A percentile compares a stretch with the other conserved stretches of the same genome.
phyloP scores from a whole-genome alignment of 176 grass and related monocot genomes.

The Hsuehochloa calcarea region DNA sequence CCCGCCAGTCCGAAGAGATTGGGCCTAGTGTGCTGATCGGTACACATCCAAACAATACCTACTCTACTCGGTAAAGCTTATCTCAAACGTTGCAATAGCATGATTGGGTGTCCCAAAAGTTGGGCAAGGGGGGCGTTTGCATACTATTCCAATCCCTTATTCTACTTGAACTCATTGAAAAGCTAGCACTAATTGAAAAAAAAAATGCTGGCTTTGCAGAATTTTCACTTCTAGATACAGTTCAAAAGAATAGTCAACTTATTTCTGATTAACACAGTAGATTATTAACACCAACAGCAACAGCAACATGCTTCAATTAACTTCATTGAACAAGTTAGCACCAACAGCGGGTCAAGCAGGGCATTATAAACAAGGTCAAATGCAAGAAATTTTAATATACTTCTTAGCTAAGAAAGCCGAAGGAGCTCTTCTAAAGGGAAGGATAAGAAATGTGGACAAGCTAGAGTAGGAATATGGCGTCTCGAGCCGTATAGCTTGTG shows the following conservation, averaged over 20 bases:
- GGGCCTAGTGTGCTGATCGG: no score
- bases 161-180: not conserved
- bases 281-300: not conserved
- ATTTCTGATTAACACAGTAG: not conserved
- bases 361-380: constrained; percentile 10
- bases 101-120: not conserved
- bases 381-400: not conserved
- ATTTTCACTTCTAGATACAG: not conserved
- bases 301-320: not conserved
- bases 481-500: not conserved
- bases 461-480: not conserved
- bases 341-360: not conserved
- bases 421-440: not conserved
- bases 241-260: not conserved
- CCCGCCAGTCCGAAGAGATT: no score
- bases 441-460: not conserved
- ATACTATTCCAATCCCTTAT: no score
- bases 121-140: no score
- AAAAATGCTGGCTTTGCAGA: not conserved
- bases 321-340: not conserved
- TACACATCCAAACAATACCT: no score
- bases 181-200: not conserved
- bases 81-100: not conserved
- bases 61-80: not conserved
- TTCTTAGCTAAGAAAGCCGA: constrained; percentile 19